phyloP scores from a whole-genome alignment of 2,329 filamentous ascomycete species.

The Penicillium thymicola region DNA sequence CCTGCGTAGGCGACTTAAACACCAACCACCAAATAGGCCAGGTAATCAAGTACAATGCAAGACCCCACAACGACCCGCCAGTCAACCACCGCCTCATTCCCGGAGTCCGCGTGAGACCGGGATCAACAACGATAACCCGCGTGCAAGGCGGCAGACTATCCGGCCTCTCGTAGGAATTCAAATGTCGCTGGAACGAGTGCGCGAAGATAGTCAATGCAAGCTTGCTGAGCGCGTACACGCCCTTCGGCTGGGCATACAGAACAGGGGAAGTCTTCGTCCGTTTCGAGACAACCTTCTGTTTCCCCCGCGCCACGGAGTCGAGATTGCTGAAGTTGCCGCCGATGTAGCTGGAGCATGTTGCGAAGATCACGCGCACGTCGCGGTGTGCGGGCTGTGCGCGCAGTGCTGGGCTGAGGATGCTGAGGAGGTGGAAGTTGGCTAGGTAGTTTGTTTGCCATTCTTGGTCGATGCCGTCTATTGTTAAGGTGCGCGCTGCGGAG shows the following conservation, averaged over 20 bases:
- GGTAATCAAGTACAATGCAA: slow-evolving; percentile 70
- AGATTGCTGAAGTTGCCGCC: slow-evolving; percentile 61
- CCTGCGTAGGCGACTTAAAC: slow-evolving; percentile 78
- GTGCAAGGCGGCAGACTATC: slow-evolving; percentile 80
- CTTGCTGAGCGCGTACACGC: slow-evolving; percentile 61
- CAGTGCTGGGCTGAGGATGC: slow-evolving; percentile 85
- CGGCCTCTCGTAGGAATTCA: slow-evolving; percentile 77
- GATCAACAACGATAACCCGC: slow-evolving; percentile 81
- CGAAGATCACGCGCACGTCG: slow-evolving; percentile 83
- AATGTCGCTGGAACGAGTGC: slow-evolving; percentile 85
- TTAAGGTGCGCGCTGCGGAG: slow-evolving; percentile 53
- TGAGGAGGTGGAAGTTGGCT: slow-evolving; percentile 90
- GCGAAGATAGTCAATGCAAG: slow-evolving; percentile 87
- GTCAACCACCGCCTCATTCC: slow-evolving; percentile 86
- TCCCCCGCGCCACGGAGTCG: slow-evolving; percentile 25
- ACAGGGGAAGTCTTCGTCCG: neutral
- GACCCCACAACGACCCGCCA: slow-evolving; percentile 74
- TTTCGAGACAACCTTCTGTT: neutral
- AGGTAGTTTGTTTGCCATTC: slow-evolving; percentile 96
- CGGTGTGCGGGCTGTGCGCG: slow-evolving; percentile 89
- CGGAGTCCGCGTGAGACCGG: slow-evolving; percentile 78
- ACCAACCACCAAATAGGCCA: slow-evolving; percentile 85
- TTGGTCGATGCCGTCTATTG: slow-evolving; percentile 76
- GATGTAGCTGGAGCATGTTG: slow-evolving; percentile 87
- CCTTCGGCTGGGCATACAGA: slow-evolving; percentile 10